A percentile compares a stretch with the other conserved stretches of the same genome.
Evolutionary conservation across 805 yeast genomes (phyloP).

Genomic region (Blastobotrys chiropterorum): DNA sequence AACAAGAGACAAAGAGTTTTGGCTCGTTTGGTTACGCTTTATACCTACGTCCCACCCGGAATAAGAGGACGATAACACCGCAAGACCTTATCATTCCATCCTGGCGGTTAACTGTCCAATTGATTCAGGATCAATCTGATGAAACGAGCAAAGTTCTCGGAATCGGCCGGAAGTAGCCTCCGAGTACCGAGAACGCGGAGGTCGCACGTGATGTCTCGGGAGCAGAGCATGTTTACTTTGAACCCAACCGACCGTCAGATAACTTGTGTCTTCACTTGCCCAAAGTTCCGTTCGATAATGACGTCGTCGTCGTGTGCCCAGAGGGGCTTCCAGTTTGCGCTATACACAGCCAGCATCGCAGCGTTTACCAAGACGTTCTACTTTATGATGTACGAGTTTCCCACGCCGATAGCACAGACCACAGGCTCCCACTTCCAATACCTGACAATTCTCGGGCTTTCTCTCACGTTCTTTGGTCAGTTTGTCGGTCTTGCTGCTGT

Average conservation of each 20-base stretch:
- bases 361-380: not conserved
- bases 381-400: not conserved
- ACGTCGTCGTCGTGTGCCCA: not conserved
- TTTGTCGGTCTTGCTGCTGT: conserved; percentile 21
- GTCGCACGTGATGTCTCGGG: not conserved
- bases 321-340: not conserved
- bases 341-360: not conserved
- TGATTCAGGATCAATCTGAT: no score
- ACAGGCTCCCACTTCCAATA: conserved; percentile 34
- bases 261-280: not conserved
- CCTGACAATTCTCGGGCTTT: conserved; percentile 28
- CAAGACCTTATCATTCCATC: no score
- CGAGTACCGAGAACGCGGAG: no score
- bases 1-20: no score
- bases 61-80: no score
- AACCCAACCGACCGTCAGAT: no score
- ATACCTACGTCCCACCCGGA: no score
- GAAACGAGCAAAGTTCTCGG: no score
- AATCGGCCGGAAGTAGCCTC: no score
- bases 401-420: conserved; percentile 4
- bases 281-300: not conserved
- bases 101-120: no score
- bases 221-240: no score
- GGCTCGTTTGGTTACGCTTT: no score
- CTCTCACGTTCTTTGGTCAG: conserved; percentile 27